Base-by-base conservation (phyloP, 1,284 basidiomycete genomes). In the Inonotus obliquus region DNA sequence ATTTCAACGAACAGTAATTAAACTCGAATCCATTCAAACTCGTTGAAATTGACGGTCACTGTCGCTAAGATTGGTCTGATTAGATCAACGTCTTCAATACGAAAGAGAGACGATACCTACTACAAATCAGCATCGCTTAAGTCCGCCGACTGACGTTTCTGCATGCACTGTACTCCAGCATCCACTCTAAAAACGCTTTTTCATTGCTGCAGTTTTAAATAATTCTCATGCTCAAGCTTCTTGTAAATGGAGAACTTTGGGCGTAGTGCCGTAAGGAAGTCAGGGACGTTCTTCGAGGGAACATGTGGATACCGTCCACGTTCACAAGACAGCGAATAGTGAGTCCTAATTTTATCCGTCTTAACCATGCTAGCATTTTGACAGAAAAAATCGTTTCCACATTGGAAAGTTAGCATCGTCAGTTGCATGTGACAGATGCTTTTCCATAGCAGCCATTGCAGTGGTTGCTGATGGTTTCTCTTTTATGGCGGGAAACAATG, bases 191-290 rank as follows among this genome's bases (percentile, higher is more conserved):
- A 48, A 29, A 51, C 29, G 32, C 21, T 35, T 17, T 7, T 51
- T 51, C 13, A 38, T 49, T 32, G 56, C 35, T 45, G 2, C 32
- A 9, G 19, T 32, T 38, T 45, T 52, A 27, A n/a, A 35, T 32
- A 45, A 21, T 58, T 58, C 56, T 38, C 56, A 58, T 58, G 56
- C 48, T 32, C 35, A 35, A 58, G 44, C 56, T 58, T 48, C 45
- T 38, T 23, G 29, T 19, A 44, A 58, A 58, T 37, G 45, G 45
- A 49, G 29, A 38, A 11, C 11, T 52, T 37, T 17, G 27, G 32
- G 29, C 51, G 51, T 17, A 44, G 19, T 44, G 41, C 41, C 41
- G 41, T 44, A 44, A 44, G 1, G 41, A 52, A 35, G 2, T 52
- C 29, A 52, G 32, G 51, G 51, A 32, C 51, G 19, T n/a, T 44